A percentile compares a stretch with the other conserved stretches of the same genome.
Conservation (phyloP, 1,284 basidiomycete species). For the Marasmius tenuissimus region DNA sequence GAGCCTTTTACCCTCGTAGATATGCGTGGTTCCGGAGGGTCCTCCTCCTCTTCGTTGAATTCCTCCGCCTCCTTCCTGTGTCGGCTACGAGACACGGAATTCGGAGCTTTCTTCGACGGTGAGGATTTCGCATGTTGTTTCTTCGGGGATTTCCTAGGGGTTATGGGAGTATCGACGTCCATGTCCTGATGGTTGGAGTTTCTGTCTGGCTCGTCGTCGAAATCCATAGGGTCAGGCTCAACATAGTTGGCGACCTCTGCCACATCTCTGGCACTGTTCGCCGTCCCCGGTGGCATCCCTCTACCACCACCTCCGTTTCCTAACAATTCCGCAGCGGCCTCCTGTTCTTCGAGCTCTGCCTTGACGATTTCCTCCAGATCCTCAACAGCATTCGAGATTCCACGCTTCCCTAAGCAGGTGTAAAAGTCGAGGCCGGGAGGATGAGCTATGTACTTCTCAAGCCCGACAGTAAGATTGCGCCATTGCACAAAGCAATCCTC, state of each 20-base stretch:
- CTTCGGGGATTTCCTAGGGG: background rate
- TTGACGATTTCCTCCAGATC: conserved; percentile 29
- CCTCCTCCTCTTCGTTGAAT: background rate
- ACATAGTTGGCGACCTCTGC: conserved; percentile 23
- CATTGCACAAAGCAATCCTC: conserved; percentile 85
- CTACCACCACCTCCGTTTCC: conserved; percentile 4
- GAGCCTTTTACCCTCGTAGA: background rate
- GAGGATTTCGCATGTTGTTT: background rate
- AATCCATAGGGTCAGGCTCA: conserved; percentile 15
- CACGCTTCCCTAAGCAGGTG: conserved; percentile 53
- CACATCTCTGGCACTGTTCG: conserved; percentile 26
- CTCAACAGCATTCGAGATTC: conserved; percentile 35
- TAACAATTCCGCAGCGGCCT: conserved; percentile 19
- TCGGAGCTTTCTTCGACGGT: background rate
- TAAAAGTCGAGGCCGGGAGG: conserved; percentile 70
- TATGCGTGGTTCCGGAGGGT: background rate
- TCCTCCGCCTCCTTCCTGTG: background rate
- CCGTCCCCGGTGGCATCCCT: conserved; percentile 18
- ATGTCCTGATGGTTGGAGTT: conserved; percentile 7
- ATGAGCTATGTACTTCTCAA: conserved; percentile 67
- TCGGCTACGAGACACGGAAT: background rate
- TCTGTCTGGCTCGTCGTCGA: conserved; percentile 11
- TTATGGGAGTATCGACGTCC: conserved; percentile 7
- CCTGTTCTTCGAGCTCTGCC: conserved; percentile 22
- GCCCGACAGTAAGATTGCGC: conserved; percentile 60